Evolutionary conservation across 202 grass and related monocot genomes (phyloP).

Genomic region (Panicum virgatum): DNA sequence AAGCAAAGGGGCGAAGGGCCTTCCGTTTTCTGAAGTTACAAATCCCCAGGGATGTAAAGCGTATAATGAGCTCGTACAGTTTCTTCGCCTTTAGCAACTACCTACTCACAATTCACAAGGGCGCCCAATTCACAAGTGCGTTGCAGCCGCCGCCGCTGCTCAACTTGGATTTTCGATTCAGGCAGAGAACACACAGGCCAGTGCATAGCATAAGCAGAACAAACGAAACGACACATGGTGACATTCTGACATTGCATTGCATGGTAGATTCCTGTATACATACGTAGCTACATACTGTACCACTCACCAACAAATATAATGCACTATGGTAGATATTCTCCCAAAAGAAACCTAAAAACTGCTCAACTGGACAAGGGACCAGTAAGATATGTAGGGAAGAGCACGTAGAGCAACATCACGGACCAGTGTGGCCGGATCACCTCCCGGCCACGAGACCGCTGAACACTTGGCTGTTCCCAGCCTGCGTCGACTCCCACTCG

Average conservation of each 20-base stretch:
- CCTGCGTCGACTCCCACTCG: slow-evolving; percentile 89
- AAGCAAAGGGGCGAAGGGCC: too few species aligned
- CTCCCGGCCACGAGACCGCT: slow-evolving; percentile 95
- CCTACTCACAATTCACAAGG: not conserved
- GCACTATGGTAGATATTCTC: slow-evolving; percentile 22
- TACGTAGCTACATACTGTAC: slow-evolving; percentile 44
- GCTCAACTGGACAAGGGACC: slow-evolving; percentile 42
- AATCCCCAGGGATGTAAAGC: not conserved
- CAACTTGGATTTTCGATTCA: not conserved
- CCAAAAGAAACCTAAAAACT: slow-evolving; percentile 16
- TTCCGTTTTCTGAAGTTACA: too few species aligned
- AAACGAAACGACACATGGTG: not conserved
- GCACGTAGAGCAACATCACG: slow-evolving; percentile 6
- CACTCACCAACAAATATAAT: slow-evolving; percentile 31
- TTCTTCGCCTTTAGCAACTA: too few species aligned
- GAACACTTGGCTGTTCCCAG: slow-evolving; percentile 95
- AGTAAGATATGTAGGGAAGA: slow-evolving; percentile 22
- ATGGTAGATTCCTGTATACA: slow-evolving; percentile 34
- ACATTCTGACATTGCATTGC: slow-evolving; percentile 33
- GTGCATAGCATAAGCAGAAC: not conserved
- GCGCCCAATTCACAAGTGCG: too few species aligned
- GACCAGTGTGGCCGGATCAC: slow-evolving; percentile 42
- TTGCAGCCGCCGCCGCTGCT: not conserved
- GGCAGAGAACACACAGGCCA: not conserved
- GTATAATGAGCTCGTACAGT: not conserved